A percentile compares a stretch with the other conserved stretches of the same genome.
Evolutionary conservation across 495 filamentous ascomycete species (phyloP).

Genomic region (Hypoxylon lenormandii): DNA sequence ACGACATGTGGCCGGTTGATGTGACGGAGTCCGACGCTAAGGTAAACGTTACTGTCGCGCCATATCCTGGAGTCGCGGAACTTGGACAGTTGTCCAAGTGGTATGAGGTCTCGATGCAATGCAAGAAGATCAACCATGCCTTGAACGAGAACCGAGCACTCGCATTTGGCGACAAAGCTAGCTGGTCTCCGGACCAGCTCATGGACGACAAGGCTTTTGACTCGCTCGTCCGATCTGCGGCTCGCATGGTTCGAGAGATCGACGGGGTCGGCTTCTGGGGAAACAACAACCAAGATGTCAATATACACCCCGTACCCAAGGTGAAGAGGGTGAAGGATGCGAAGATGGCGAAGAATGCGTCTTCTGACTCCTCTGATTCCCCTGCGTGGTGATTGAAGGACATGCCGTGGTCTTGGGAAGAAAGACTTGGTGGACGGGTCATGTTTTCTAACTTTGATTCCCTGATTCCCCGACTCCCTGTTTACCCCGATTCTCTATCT

Average conservation of each 20-base stretch:
- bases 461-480: too few species aligned
- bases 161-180: conserved; percentile 55
- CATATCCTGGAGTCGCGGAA: conserved; percentile 4
- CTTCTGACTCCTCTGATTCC: too few species aligned
- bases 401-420: too few species aligned
- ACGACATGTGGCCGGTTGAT: conserved; percentile 46
- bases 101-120: conserved; percentile 59
- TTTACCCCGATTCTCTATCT: too few species aligned
- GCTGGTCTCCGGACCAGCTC: conserved; percentile 53
- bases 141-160: conserved; percentile 56
- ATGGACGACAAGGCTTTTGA: conserved; percentile 37
- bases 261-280: conserved; percentile 52
- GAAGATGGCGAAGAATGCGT: too few species aligned
- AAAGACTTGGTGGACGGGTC: too few species aligned
- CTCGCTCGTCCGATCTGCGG: conserved; percentile 48
- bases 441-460: too few species aligned
- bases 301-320: too few species aligned
- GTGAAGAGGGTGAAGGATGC: too few species aligned
- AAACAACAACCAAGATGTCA: conserved; percentile 43
- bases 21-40: neutral
- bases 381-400: too few species aligned
- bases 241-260: conserved; percentile 51
- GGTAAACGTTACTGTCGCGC: neutral
- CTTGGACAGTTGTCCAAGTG: conserved; percentile 46
- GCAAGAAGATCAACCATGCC: conserved; percentile 39